A percentile compares a stretch with the other conserved stretches of the same genome.
Evolutionary conservation across 2,329 filamentous ascomycete species (phyloP).

Genomic region (Pseudogymnoascus sp.): DNA sequence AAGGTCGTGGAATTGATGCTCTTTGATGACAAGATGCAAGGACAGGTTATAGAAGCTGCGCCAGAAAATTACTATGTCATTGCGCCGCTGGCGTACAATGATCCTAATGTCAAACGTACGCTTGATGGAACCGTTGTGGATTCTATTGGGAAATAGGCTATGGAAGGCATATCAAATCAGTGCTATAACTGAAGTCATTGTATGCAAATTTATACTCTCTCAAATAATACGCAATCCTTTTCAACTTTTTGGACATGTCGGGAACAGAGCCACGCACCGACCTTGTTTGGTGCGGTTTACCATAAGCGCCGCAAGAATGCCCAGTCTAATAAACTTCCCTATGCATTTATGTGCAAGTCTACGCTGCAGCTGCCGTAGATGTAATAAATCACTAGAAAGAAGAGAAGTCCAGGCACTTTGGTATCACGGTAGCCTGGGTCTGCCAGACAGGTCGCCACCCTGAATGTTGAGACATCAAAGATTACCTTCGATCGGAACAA

Average conservation of each 20-base stretch:
- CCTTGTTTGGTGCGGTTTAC: not conserved
- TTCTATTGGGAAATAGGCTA: not conserved
- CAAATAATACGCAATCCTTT: not conserved
- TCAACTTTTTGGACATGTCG: not conserved
- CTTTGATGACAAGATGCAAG: slow-evolving; percentile 1
- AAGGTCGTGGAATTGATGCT: slow-evolving; percentile 8
- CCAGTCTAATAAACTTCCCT: not conserved
- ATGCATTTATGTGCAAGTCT: not conserved
- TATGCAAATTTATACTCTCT: not conserved
- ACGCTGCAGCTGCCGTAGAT: not conserved
- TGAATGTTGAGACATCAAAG: not conserved
- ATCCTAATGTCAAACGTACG: slow-evolving; percentile 4
- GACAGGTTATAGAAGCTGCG: slow-evolving; percentile 5
- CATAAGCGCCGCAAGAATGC: not conserved
- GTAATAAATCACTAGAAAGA: not conserved
- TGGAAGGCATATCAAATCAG: not conserved
- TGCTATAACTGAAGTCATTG: not conserved
- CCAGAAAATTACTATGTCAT: slow-evolving; percentile 7
- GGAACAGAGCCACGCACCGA: not conserved
- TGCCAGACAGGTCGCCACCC: not conserved
- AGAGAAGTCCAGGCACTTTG: not conserved
- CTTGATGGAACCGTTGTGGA: not conserved
- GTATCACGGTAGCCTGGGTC: not conserved
- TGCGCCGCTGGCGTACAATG: slow-evolving; percentile 6
- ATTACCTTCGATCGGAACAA: not conserved